Evolutionary conservation across 2,329 filamentous ascomycete species (phyloP), one percentile per base, ranked within the genome.

Genomic region (Penicillium psychrosexuale): DNA sequence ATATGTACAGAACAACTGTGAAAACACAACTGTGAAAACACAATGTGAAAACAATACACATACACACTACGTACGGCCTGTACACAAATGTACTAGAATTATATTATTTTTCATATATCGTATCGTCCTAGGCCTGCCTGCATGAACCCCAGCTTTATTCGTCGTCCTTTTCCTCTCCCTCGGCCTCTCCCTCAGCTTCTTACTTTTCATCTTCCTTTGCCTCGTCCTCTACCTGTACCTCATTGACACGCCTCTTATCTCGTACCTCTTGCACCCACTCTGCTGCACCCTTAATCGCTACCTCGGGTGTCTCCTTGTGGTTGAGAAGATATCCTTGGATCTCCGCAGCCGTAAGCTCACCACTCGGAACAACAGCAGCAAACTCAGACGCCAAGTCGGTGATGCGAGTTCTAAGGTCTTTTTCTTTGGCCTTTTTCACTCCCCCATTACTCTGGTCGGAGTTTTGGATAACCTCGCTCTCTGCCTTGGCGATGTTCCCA

Each of bases 301-400:
- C 49, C 46, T 69, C 61, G 0, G 72, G 72, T 13, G 62, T 55
- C 11, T 63, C 60, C 59, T 73, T 75, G 42, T 75, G 58, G 28
- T 68, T 67, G 4, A 77, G 62, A 8, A 77, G 62, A 57, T 72
- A 74, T 3, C 72, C 73, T 59, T 77, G 74, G 19, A 76, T 71
- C 61, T 76, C 72, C 12, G 73, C 74, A 22, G 73, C 70, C 0
- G 72, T 72, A 49, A 76, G 71, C 31, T 73, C 66, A 0, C 63
- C 66, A 5, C 55, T 57, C 1, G 74, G 73, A 15, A 76, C 55
- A 7, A 57, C 42, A 9, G 63, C 61, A 0, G 70, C 66, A 51
- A 76, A 77, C 17, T 69, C 57, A 5, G 47, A 55, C 0, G 71
- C 69, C 40, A 74, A 54, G 1, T 31, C 30, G 1, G 33, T 24